Evolutionary conservation across 345 rosid genomes (phyloP).

Genomic region (Eutrema japonicum): DNA sequence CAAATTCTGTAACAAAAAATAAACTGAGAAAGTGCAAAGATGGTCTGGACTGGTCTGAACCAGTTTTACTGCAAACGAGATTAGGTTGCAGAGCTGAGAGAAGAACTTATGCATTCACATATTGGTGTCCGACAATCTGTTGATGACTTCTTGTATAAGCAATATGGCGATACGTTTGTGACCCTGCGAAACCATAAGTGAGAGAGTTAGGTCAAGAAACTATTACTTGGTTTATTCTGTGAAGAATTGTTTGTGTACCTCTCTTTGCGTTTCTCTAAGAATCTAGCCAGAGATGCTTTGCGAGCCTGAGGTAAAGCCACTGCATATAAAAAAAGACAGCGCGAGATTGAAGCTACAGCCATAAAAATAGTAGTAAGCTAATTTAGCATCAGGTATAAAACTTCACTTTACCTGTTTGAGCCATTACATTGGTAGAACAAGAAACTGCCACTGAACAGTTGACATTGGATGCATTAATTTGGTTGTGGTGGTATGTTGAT

Average conservation of each 20-base stretch:
- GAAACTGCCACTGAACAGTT: slow-evolving; percentile 33
- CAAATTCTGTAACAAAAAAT: neutral
- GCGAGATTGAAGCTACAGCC: slow-evolving; percentile 3
- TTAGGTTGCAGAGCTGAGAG: slow-evolving; percentile 47
- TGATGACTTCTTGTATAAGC: slow-evolving; percentile 41
- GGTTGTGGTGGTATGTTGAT: slow-evolving; percentile 40
- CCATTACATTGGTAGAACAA: slow-evolving; percentile 31
- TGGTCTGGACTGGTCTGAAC: slow-evolving; percentile 22
- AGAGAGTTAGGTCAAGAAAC: slow-evolving; percentile 28
- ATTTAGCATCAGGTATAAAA: neutral
- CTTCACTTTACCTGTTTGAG: slow-evolving; percentile 55
- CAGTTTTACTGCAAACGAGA: slow-evolving; percentile 32
- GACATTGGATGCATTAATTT: slow-evolving; percentile 49
- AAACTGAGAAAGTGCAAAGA: slow-evolving; percentile 27
- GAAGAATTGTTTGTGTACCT: slow-evolving; percentile 49
- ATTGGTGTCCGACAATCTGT: slow-evolving; percentile 40
- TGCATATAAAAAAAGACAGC: slow-evolving; percentile 30
- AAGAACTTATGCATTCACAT: slow-evolving; percentile 44
- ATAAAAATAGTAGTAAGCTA: neutral
- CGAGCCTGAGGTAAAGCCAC: slow-evolving; percentile 83
- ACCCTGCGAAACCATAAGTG: slow-evolving; percentile 46
- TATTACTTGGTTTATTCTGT: slow-evolving; percentile 22
- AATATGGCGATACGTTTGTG: slow-evolving; percentile 54
- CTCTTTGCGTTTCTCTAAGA: slow-evolving; percentile 83
- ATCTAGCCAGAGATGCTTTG: slow-evolving; percentile 82